Conservation (phyloP, 495 filamentous ascomycete species). For the Clohesyomyces aquaticus region DNA sequence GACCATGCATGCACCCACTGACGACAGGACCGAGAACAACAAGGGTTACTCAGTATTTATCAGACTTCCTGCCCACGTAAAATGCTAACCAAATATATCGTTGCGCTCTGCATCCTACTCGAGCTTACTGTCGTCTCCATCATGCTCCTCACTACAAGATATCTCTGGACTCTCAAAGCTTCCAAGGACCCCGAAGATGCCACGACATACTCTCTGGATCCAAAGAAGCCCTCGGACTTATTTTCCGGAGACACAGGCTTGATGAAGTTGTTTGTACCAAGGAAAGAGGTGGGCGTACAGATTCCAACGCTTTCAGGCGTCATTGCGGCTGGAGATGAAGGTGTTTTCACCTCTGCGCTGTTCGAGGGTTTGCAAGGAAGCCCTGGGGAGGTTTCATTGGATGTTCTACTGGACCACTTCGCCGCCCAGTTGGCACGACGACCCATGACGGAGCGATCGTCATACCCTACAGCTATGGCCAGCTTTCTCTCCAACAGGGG, state of each 20-base stretch:
- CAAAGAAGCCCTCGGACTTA: background rate
- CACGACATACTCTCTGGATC: background rate
- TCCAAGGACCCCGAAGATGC: background rate
- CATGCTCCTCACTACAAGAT: constrained; percentile 24
- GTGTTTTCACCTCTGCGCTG: constrained; percentile 23
- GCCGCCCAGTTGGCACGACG: constrained; percentile 2
- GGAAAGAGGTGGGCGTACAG: constrained; percentile 5
- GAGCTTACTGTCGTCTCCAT: constrained; percentile 19
- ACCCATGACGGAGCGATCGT: constrained; percentile 9
- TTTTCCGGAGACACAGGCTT: background rate
- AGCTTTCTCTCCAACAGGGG: constrained; percentile 7
- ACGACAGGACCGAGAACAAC: too few species aligned
- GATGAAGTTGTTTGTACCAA: constrained; percentile 5
- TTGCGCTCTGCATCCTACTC: constrained; percentile 17
- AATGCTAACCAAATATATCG: constrained; percentile 12
- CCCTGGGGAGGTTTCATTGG: constrained; percentile 9
- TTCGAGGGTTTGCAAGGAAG: constrained; percentile 15
- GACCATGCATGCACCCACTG: background rate
- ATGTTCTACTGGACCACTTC: constrained; percentile 15
- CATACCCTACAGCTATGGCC: constrained; percentile 12
- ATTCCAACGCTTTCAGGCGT: constrained; percentile 23
- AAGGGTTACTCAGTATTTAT: too few species aligned
- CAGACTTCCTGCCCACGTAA: background rate
- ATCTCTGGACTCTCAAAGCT: constrained; percentile 21
- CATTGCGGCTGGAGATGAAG: constrained; percentile 33